Evolutionary conservation across 179 eudicot species (phyloP), one percentile per base, ranked within the genome.

Genomic region (Silene coronaria): DNA sequence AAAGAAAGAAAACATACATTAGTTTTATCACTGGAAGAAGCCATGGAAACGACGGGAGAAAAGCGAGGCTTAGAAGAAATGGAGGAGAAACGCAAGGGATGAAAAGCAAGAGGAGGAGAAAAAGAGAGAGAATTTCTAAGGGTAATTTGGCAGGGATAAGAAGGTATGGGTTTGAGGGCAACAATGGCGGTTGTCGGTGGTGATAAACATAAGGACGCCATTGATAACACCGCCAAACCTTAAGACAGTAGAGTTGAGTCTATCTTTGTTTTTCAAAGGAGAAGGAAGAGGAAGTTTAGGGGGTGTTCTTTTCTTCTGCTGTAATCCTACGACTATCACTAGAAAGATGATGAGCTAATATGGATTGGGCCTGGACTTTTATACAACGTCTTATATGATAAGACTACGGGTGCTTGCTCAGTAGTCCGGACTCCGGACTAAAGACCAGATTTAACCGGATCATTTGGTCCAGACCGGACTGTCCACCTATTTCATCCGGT

Each of bases 141-240:
- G 24, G 17, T 26, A 48, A 70, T 51, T 11, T 16, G 74, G 8
- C 26, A 51, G 57, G 13, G 12, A 19, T 21, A 21, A 27, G 0
- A 6, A 14, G 62, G 38, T 48, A 27, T 48, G 2, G 72, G 26
- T 68, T 68, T 68, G 19, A 22, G 32, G 1, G 57, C 17, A 51
- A 17, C 0, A 5, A 27, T 48, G 2, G 17, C 6, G 14, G 61
- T 48, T 11, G 59, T 60, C 7, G 74, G 32, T 16, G 61, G 2
- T 70, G 74, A 48, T 6, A 51, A 70, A 27, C 62, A 48, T 16
- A 70, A 4, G 0, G 61, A 70, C 61, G 74, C 61, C 74, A 70
- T 70, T 51, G 62, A 2, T 70, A 26, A 2, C 34, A 8, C 46
- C 23, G 19, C 36, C 22, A 32, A 10, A 36, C 36, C 36, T 13